Evolutionary conservation across 805 yeast genomes (phyloP).

Genomic region (Pichia thaimueangensis): DNA sequence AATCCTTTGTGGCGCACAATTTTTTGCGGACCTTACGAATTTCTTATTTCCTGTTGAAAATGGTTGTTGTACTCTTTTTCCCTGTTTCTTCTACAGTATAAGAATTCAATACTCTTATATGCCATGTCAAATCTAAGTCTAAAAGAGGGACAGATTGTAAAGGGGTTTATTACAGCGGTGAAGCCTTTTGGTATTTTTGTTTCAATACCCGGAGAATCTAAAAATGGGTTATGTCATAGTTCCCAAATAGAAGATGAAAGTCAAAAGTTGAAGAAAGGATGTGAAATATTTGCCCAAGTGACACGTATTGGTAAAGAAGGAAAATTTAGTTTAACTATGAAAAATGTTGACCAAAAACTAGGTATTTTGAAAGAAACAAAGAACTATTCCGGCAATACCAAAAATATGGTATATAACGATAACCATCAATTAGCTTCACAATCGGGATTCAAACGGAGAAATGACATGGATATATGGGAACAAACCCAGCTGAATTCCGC

Average conservation of each 20-base stretch:
- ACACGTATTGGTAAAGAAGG: conserved; percentile 35
- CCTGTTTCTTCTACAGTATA: too few relatives aligned
- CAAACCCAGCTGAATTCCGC: conserved; percentile 57
- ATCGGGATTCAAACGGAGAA: conserved; percentile 9
- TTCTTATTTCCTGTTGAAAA: neutral
- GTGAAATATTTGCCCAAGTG: conserved; percentile 62
- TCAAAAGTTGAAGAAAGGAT: conserved; percentile 40
- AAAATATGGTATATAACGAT: neutral
- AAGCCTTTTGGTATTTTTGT: conserved; percentile 78
- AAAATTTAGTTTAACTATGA: conserved; percentile 58
- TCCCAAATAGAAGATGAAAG: conserved; percentile 48
- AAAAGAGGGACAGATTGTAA: conserved; percentile 40
- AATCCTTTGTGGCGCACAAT: neutral
- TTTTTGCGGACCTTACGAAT: neutral
- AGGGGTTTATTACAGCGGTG: conserved; percentile 55
- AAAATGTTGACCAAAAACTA: conserved; percentile 61
- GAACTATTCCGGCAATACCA: neutral
- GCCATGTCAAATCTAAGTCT: conserved; percentile 3
- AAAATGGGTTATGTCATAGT: conserved; percentile 69
- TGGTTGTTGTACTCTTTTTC: neutral
- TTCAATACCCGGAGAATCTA: conserved; percentile 32
- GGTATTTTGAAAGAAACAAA: conserved; percentile 34
- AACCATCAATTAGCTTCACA: neutral
- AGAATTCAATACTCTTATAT: too few relatives aligned
- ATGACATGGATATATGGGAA: conserved; percentile 70